Base-by-base conservation (phyloP, 1,284 basidiomycete species). In the Chalciporus piperatoides region DNA sequence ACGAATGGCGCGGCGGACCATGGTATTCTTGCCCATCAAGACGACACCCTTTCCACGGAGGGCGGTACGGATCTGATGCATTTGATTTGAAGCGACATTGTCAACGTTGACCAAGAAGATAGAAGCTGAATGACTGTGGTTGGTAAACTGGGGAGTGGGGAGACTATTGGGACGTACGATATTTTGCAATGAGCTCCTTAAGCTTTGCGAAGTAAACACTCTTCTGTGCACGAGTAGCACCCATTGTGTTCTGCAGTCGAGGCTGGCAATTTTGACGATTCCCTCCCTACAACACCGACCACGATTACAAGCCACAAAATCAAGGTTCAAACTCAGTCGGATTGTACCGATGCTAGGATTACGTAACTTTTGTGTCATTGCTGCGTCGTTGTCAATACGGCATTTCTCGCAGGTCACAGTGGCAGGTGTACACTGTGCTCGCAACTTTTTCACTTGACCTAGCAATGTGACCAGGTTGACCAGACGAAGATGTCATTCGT, bases 21-120 rank as follows among this genome's bases (percentile, higher is more conserved):
- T 98, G 71, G 97, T 99, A 87, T 99, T 99, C 81, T 99, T 99
- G 70, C 96, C 96, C 97, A 99, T 99, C 64, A 99, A 76, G 59
- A 99, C 95, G 54, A 94, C 78, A 80, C 91, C 97, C 74, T 92
- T 94, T 68, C 93, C 93, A 65, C 97, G 93, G 71, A 99, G 86
- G 47, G 96, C 79, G 62, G 92, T 87, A 79, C 97, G 95, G 70
- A 99, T 98, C 75, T 97, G 93, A 71, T 97, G 94, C 92, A 95
- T 92, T 78, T 99, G 97, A 82, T 98, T 97, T 57, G 95, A 98
- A 55, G 92, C 92, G 68, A 99, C 96, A 76, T 99, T 99, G 85
- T 99, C 97, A 68, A 99, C 93, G 76, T 98, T 98, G 79, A 98
- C 96, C 59, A 99, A 71, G 81, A 99, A 98, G 78, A 99, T 93